Evolutionary conservation across 495 filamentous ascomycete genomes (phyloP).

Genomic region (Parathielavia appendiculata): DNA sequence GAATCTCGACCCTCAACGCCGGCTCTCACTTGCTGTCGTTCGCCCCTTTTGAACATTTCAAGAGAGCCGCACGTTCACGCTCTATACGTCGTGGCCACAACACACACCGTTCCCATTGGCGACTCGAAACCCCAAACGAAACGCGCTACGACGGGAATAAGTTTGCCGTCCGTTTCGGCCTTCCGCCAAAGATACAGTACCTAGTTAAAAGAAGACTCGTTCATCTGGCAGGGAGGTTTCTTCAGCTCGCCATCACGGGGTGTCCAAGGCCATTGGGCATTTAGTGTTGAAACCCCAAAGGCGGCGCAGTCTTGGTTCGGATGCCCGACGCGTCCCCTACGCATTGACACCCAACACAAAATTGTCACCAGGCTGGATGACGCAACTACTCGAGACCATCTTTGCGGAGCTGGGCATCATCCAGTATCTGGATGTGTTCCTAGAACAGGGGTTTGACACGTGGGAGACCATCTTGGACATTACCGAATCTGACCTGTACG

Average conservation of each 20-base stretch:
- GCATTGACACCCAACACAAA: background rate
- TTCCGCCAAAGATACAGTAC: background rate
- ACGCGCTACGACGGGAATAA: background rate
- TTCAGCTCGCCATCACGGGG: background rate
- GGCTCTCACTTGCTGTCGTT: background rate
- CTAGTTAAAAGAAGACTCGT: background rate
- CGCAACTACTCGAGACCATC: conserved; percentile 47
- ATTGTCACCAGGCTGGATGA: conserved; percentile 27
- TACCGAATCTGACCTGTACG: conserved; percentile 73
- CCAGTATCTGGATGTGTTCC: conserved; percentile 64
- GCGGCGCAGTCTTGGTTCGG: background rate
- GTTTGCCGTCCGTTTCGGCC: conserved; percentile 1
- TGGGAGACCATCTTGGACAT: conserved; percentile 78
- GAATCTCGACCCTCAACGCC: no score
- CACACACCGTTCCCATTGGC: background rate
- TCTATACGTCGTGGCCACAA: background rate
- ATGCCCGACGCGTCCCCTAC: background rate
- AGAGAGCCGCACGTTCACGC: background rate
- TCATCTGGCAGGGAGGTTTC: background rate
- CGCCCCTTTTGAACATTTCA: background rate
- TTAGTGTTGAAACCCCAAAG: background rate
- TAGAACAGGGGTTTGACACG: conserved; percentile 72
- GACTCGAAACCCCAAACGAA: background rate
- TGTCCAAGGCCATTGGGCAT: background rate
- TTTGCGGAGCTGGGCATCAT: conserved; percentile 67